phyloP scores from a whole-genome alignment of 176 grass and related monocot species.

The Musa schizocarpa region DNA sequence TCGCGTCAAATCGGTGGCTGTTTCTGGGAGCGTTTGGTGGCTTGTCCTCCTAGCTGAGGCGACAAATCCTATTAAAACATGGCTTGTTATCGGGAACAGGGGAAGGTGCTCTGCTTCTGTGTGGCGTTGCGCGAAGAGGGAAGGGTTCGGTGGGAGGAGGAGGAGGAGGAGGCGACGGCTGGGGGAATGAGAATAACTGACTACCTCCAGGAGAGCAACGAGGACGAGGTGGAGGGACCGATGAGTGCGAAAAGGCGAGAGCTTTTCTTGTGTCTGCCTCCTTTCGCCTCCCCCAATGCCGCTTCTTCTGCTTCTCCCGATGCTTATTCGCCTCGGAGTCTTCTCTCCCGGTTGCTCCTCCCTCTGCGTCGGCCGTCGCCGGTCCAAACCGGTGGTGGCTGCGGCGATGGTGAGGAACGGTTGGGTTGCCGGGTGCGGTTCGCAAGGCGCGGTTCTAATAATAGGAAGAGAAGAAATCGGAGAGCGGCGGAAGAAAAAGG shows the following conservation, averaged over 20 bases:
- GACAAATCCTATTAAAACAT: not conserved
- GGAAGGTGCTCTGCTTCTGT: constrained; percentile 10
- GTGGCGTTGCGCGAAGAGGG: not conserved
- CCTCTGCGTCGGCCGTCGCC: not conserved
- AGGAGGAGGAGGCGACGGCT: not conserved
- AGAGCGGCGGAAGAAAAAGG: not conserved
- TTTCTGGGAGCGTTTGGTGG: not conserved
- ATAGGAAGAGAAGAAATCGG: not conserved
- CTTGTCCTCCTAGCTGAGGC: not conserved
- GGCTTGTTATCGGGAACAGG: constrained; percentile 1
- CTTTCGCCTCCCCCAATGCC: not conserved
- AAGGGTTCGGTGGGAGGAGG: not conserved
- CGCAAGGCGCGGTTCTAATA: not conserved
- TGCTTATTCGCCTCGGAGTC: not conserved
- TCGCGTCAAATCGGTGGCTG: not conserved
- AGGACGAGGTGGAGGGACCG: not conserved
- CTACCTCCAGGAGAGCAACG: not conserved
- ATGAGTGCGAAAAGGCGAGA: not conserved
- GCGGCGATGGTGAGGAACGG: not conserved
- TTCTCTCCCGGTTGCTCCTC: constrained; percentile 2
- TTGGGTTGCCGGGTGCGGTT: not conserved
- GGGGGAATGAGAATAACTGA: not conserved
- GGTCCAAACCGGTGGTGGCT: too few relatives aligned
- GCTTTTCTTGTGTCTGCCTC: not conserved
- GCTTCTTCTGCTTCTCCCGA: not conserved